A percentile compares a stretch with the other conserved stretches of the same genome.
Evolutionary conservation across 495 filamentous ascomycete species (phyloP).

Genomic region (Melanomma pulvis-pyrius): DNA sequence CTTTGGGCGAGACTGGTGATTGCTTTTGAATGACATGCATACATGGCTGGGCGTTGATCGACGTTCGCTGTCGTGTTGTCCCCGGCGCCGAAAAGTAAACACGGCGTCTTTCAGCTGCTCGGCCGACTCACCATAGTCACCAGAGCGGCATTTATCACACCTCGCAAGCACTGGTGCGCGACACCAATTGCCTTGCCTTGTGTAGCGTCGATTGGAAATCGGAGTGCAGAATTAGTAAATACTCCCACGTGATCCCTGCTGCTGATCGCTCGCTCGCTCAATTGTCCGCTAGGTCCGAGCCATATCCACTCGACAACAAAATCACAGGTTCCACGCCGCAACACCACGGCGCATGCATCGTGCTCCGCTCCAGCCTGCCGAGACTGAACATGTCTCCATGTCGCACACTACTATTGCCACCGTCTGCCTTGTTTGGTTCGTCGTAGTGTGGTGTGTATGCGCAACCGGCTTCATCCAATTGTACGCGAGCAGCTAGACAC

Average conservation of each 20-base stretch:
- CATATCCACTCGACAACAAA: neutral
- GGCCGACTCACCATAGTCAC: neutral
- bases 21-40: neutral
- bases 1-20: neutral
- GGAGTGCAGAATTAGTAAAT: neutral
- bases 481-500: conserved; percentile 46
- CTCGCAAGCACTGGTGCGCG: neutral
- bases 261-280: neutral
- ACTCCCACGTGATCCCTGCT: neutral
- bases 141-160: neutral
- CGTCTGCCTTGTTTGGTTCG: conserved; percentile 61
- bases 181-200: neutral
- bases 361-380: neutral
- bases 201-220: neutral
- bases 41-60: neutral
- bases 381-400: conserved; percentile 25
- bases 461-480: conserved; percentile 62
- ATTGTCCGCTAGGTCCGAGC: neutral
- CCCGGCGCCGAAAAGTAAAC: neutral
- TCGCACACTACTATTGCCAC: conserved; percentile 8
- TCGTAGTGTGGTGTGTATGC: conserved; percentile 58
- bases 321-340: neutral
- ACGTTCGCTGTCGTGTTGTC: neutral
- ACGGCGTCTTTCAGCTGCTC: neutral
- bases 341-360: conserved; percentile 31